Evolutionary conservation across 331 rosid species (phyloP), one percentile per base, ranked within the genome.

Genomic region (Malus hybrid): DNA sequence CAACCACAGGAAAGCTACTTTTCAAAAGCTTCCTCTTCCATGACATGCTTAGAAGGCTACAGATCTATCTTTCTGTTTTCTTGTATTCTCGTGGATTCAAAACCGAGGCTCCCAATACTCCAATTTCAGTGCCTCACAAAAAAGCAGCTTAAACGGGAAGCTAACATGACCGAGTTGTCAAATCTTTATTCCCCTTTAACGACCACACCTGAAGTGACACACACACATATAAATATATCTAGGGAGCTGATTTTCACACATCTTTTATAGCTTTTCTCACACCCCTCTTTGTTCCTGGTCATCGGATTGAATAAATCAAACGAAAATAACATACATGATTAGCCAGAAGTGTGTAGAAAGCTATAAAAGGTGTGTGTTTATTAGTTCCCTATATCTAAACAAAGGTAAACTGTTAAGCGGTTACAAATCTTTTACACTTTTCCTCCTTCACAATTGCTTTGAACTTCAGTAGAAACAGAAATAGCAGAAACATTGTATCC

Each of bases 21-120:
- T 42, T 44, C 70, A 61, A 63, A 34, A 78, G 88, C 62, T 72
- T 72, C 84, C 89, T 84, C 71, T 70, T 73, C 78, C 70, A 81
- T 60, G 76, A 44, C 84, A 70, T 80, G 69, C 76, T 73, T 48
- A 34, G 77, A 67, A 72, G 15, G 69, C 76, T 61, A 72, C 55
- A 57, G 70, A 64, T 69, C 68, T 74, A 39, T 75, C 65, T 69
- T 70, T 84, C 80, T 74, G 65, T 81, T 83, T 84, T 76, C 76
- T 76, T 82, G 65, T 9, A 71, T 67, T 57, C 16, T 80, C 48
- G 75, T 75, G 75, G 72, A 16, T 52, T 70, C 18, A 69, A 39
- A 81, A 70, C 69, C 10, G 29, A 73, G 55, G 59, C 72, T 54
- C 69, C 69, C 48, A 57, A 72, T 67, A 76, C 61, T 62, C 69